Evolutionary conservation across 2,329 filamentous ascomycete genomes (phyloP), one percentile per base, ranked within the genome.

Genomic region (Penicillium sp.): DNA sequence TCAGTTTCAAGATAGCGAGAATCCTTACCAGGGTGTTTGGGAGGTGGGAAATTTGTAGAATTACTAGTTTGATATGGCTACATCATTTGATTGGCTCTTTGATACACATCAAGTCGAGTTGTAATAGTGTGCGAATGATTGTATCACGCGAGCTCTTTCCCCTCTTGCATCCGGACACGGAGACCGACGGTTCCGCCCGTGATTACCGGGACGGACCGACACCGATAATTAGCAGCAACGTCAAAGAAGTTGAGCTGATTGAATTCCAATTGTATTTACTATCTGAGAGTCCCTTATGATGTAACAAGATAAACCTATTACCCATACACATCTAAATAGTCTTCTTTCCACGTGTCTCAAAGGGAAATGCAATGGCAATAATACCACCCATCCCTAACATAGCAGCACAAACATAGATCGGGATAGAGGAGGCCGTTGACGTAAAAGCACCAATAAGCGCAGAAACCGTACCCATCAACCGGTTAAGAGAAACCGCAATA

Each of bases 31-130:
- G 33, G 67, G 69, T 6, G 55, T 67, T 24, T 70, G 68, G 68
- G 68, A 72, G 19, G 61, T 69, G 33, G 69, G 68, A 24, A 72
- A 70, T 55, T 47, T 71, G 48, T 69, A 57, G 58, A 27, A 35
- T 10, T 50, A 50, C 3, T 9, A 13, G 5, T 8, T 31, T 24
- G 19, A 22, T 42, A 14, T 13, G 9, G n/a, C 11, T n/a, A 22
- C 6, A 49, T 49, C n/a, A 7, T 33, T 21, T 33, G 3, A 42
- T 42, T 42, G 44, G 44, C 13, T 27, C 11, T n/a, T 26, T 8
- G 14, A 13, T 11, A 10, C 11, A 29, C 27, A 0, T 29, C 27
- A 29, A 29, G 27, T 29, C 11, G 2, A 11, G 9, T 10, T 29
- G 27, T 29, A 10, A 29, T 29, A 2, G 9, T 29, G 27, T 29